A percentile compares a stretch with the other conserved stretches of the same genome.
Evolutionary conservation across 2,329 filamentous ascomycete genomes (phyloP).

Genomic region (Scytalidium lignicola): DNA sequence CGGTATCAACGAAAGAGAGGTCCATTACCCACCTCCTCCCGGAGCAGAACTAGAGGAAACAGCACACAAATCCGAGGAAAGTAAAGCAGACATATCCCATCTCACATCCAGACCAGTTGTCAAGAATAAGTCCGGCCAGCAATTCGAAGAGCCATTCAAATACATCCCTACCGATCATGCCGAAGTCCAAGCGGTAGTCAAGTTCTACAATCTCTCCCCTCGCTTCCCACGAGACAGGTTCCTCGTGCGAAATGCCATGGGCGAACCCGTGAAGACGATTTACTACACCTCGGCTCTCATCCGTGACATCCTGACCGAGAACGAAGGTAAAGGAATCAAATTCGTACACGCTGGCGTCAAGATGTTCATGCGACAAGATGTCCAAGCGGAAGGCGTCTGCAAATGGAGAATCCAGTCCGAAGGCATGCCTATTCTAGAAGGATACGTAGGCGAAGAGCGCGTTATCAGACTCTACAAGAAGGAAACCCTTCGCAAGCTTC

Average conservation of each 20-base stretch:
- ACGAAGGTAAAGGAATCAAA: slow-evolving; percentile 87
- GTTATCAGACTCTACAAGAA: slow-evolving; percentile 71
- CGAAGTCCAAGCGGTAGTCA: slow-evolving; percentile 70
- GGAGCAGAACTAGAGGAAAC: slow-evolving; percentile 24
- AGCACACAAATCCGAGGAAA: slow-evolving; percentile 19
- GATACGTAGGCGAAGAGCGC: slow-evolving; percentile 77
- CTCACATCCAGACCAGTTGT: slow-evolving; percentile 7
- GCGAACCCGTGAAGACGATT: slow-evolving; percentile 85
- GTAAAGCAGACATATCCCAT: slow-evolving; percentile 11
- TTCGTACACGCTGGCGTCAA: slow-evolving; percentile 96
- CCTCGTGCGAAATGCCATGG: slow-evolving; percentile 90
- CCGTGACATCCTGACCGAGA: slow-evolving; percentile 77
- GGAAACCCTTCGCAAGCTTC: slow-evolving; percentile 73
- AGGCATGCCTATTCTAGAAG: slow-evolving; percentile 84
- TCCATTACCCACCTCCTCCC: slow-evolving; percentile 29
- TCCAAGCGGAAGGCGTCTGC: slow-evolving; percentile 79
- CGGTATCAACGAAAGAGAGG: slow-evolving; percentile 21
- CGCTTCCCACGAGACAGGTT: slow-evolving; percentile 88
- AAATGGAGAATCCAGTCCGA: slow-evolving; percentile 95
- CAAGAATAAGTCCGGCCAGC: slow-evolving; percentile 36
- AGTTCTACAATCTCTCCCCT: slow-evolving; percentile 79
- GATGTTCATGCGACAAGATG: slow-evolving; percentile 98
- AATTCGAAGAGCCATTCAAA: slow-evolving; percentile 88
- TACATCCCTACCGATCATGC: slow-evolving; percentile 71
- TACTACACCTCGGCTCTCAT: slow-evolving; percentile 90